Evolutionary conservation across 2,329 filamentous ascomycete species (phyloP).

Genomic region (Tolypocladium tundrense): DNA sequence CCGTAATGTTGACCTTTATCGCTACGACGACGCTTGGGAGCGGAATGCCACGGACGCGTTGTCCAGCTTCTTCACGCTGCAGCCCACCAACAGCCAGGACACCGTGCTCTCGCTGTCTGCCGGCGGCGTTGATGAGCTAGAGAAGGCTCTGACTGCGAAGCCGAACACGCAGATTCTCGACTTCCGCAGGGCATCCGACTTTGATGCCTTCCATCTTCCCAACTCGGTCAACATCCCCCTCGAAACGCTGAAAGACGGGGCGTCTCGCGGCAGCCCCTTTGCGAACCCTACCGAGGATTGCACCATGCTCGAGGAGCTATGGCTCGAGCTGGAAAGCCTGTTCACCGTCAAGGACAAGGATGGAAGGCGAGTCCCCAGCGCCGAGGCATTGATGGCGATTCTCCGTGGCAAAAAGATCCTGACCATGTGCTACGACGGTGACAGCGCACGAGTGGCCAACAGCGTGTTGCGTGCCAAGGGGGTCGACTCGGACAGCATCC

Average conservation of each 20-base stretch:
- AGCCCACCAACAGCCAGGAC: constrained; percentile 13
- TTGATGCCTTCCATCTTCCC: constrained; percentile 30
- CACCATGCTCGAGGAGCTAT: constrained; percentile 32
- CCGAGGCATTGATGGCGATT: constrained; percentile 15
- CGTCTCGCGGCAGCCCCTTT: constrained; percentile 16
- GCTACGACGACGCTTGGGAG: constrained; percentile 47
- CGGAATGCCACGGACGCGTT: constrained; percentile 27
- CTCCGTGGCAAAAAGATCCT: constrained; percentile 29
- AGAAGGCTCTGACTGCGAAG: constrained; percentile 13
- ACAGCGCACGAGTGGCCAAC: constrained; percentile 42
- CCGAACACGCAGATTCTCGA: constrained; percentile 30
- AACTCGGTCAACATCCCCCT: constrained; percentile 36
- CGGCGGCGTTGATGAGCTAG: constrained; percentile 10
- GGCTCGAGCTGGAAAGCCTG: constrained; percentile 35
- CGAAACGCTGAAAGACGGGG: constrained; percentile 20
- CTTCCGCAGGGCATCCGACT: constrained; percentile 30
- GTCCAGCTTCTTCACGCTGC: constrained; percentile 21
- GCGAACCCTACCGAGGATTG: constrained; percentile 36
- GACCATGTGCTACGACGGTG: constrained; percentile 42
- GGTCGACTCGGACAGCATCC: constrained; percentile 33
- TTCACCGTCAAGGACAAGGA: constrained; percentile 24
- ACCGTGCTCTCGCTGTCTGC: constrained; percentile 12
- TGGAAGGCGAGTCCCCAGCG: constrained; percentile 15
- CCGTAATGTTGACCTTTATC: constrained; percentile 38
- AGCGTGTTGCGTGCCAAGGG: constrained; percentile 42